Evolutionary conservation across 2,329 filamentous ascomycete species (phyloP), one percentile per base, ranked within the genome.

Genomic region (Trichoderma semiorbis): DNA sequence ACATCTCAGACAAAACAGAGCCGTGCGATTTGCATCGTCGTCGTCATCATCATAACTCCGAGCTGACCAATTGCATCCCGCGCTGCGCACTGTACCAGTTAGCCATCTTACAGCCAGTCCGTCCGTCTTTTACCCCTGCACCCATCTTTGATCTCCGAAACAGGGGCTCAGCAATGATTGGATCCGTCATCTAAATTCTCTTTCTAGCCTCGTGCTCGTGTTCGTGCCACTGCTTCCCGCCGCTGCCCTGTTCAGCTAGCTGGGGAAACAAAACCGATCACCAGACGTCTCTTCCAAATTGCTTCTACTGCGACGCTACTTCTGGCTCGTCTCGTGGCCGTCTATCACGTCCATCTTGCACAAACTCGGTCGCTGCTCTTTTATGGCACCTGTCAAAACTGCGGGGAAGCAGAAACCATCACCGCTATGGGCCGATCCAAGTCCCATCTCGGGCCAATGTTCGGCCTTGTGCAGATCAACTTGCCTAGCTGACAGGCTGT

Each of bases 101-200:
- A 21, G 8, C 43, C 43, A 2, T n/a, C 6, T 3, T 21, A 50
- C 43, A 50, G n/a, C n/a, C 43, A 21, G n/a, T 21, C 43, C 43
- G 18, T 50, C 47, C 11, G 21, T 53, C 47, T 64, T 10, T 67
- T 3, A 24, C 55, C 65, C 65, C 36, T 60, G 36, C 55, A 16
- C 34, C 65, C 65, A 47, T 69, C 65, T 69, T 60, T 60, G 65
- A 69, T 69, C 65, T 47, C 65, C 65, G 65, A 69, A 69, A 69
- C 65, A 69, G 53, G 65, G 55, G 64, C 64, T 67, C 30, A 67
- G 64, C 47, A 67, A 28, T 39, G n/a, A 36, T 36, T 57, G 28
- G 53, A 26, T 28, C 65, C 53, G 34, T 60, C 62, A 34, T 65
- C 65, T 47, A 30, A 67, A 24, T 36, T 67, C 65, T 61, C 24